Base-by-base conservation (phyloP, 179 eudicot species). In the Pouteria campechiana region DNA sequence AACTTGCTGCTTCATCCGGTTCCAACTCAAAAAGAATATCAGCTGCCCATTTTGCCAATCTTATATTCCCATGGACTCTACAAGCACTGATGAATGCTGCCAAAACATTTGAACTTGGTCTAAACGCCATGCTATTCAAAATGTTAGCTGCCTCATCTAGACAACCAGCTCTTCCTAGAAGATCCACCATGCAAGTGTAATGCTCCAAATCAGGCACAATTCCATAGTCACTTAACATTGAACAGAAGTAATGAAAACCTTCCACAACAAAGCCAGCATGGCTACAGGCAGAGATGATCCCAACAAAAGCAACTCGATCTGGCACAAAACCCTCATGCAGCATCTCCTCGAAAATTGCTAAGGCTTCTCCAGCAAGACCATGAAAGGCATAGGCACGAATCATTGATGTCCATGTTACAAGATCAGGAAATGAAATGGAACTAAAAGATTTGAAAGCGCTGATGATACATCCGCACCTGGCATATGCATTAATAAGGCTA, bases 1-100 rank as follows among this genome's bases (percentile, higher is more conserved):
- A 80, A 34, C 65, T 77, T 27, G 67, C 79, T 25, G 67, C 37
- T 23, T 63, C 53, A 3, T 34, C 18, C 5, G 79, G 79, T 41
- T 74, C 77, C 12, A 68, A 7, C 41, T 39, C 46, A 16, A 53
- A 42, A 22, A 81, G 68, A 61, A 50, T 71, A 30, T 64, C 51
- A 17, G 78, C 68, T 34, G 72, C 78, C 79, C 79, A 71, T 30
- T 71, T 63, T 19, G 75, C 92, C 25, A 74, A 48, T 50, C 57
- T 49, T 10, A 73, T 32, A 55, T 81, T 60, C 17, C 70, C 70
- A 39, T 66, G 58, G 25, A 71, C 55, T 25, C 63, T 68, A 34
- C 74, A 81, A 7, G 72, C 69, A 20, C 76, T 70, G 29, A 65
- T 37, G 40, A 81, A 58, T 13, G 85, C 74, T 35, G 70, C 77